Evolutionary conservation across 2,329 filamentous ascomycete species (phyloP).

Genomic region (Cercospora beticola): DNA sequence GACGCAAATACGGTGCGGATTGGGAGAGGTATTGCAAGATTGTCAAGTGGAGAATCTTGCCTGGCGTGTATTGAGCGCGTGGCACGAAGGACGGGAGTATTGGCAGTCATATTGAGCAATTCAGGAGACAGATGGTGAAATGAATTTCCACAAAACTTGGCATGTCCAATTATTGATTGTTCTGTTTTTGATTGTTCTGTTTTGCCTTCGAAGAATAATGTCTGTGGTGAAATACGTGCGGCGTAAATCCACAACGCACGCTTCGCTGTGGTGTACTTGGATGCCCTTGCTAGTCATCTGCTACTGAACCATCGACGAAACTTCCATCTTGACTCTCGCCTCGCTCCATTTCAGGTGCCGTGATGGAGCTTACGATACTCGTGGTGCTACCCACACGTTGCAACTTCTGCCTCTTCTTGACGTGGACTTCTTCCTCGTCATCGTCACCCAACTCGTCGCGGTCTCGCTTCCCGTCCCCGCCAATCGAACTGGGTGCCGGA

Average conservation of each 20-base stretch:
- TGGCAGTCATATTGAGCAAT: background rate
- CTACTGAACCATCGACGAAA: slow-evolving; percentile 37
- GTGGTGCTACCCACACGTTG: slow-evolving; percentile 38
- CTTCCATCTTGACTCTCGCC: slow-evolving; percentile 40
- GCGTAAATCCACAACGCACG: background rate
- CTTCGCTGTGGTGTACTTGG: background rate
- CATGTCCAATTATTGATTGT: background rate
- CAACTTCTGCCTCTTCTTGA: slow-evolving; percentile 42
- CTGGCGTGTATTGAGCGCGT: slow-evolving; percentile 69
- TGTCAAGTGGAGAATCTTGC: slow-evolving; percentile 79
- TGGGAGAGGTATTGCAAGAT: slow-evolving; percentile 85
- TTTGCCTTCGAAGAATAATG: background rate
- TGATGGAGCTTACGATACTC: slow-evolving; percentile 34
- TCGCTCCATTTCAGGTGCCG: slow-evolving; percentile 33
- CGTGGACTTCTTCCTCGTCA: slow-evolving; percentile 34
- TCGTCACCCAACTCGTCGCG: slow-evolving; percentile 38
- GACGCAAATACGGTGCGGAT: slow-evolving; percentile 85
- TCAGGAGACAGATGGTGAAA: background rate
- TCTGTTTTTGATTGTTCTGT: background rate
- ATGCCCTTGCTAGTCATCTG: slow-evolving; percentile 27
- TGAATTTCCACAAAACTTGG: background rate
- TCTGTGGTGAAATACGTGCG: background rate
- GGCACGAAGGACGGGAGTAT: background rate
- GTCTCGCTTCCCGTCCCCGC: slow-evolving; percentile 36
- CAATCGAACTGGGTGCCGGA: slow-evolving; percentile 25